Evolutionary conservation across 495 filamentous ascomycete genomes (phyloP).

Genomic region (Penicillium steckii): DNA sequence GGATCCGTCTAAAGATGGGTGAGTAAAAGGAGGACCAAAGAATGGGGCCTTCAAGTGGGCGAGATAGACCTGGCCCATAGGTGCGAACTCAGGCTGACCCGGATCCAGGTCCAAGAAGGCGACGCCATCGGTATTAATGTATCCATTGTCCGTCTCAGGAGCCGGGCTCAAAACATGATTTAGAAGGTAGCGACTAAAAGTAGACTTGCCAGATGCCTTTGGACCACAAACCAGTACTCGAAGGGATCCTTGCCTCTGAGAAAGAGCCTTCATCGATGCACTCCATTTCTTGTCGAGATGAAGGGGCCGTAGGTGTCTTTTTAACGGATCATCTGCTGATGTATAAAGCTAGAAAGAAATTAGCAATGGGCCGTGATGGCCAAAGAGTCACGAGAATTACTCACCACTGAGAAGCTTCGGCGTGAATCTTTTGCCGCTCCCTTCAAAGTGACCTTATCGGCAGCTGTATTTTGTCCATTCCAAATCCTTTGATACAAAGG

Average conservation of each 20-base stretch:
- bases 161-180: conserved; percentile 68
- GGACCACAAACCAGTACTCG: conserved; percentile 69
- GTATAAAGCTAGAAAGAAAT: conserved; percentile 37
- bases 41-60: conserved; percentile 60
- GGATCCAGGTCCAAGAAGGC: conserved; percentile 80
- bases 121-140: conserved; percentile 44
- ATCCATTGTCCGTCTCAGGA: conserved; percentile 33
- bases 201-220: conserved; percentile 85
- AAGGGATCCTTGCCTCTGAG: conserved; percentile 34
- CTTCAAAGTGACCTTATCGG: conserved; percentile 39
- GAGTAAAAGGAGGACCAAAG: conserved; percentile 73
- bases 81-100: conserved; percentile 77
- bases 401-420: conserved; percentile 46
- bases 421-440: conserved; percentile 19
- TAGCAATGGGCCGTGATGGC: neutral
- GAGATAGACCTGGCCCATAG: conserved; percentile 76
- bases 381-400: conserved; percentile 9
- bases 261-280: conserved; percentile 39
- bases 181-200: conserved; percentile 70
- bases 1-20: conserved; percentile 48
- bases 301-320: conserved; percentile 57
- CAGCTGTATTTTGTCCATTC: conserved; percentile 52
- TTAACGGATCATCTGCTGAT: conserved; percentile 47
- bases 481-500: conserved; percentile 74
- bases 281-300: conserved; percentile 66